Evolutionary conservation across 345 rosid species (phyloP), one percentile per base, ranked within the genome.

Genomic region (Citrus inodora): DNA sequence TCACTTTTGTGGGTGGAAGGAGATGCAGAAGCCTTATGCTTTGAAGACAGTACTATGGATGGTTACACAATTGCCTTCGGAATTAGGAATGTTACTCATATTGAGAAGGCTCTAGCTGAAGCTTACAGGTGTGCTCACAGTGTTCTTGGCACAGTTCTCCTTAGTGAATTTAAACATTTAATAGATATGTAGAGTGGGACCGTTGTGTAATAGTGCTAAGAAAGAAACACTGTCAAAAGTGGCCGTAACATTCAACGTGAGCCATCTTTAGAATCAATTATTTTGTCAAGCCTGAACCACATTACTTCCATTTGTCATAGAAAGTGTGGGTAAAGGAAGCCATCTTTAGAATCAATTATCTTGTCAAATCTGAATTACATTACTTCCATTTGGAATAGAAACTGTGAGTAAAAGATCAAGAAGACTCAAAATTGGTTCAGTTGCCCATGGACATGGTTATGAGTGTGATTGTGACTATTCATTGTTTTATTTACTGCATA

Each of bases 41-140:
- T 96, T 73, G 86, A 78, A 74, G 90, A 92, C 76, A 80, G 86
- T 80, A 88, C 94, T 58, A 89, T 96, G 99, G 98, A 96, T 86
- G 94, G 97, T 65, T 96, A 92, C 87, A 91, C 98, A 55, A 89
- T 96, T 81, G 99, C 99, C 70, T 96, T 96, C 87, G 99, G 99
- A 70, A 96, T 96, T 61, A 90, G 99, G 84, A 96, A 96, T 86
- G 99, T 94, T 53, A 96, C 99, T 7, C 98, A 92, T 85, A 91
- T 96, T 33, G 99, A 94, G 84, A 96, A 92, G 85, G 95, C 81
- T 81, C 95, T 96, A 6, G 84, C 93, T 38, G 99, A 96, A 86
- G 99, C 98, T 69, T 86, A 92, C 76, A 88, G 96, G 96, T 89
- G 70, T 42, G 38, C 17, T 60, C 55, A 5, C 30, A 73, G 46